These are phyloP conservation scores for Neofusicoccum kwambonambiense DNA, from an alignment of 2,329 filamentous ascomycete species.

Conservation along the genomic window DNA sequence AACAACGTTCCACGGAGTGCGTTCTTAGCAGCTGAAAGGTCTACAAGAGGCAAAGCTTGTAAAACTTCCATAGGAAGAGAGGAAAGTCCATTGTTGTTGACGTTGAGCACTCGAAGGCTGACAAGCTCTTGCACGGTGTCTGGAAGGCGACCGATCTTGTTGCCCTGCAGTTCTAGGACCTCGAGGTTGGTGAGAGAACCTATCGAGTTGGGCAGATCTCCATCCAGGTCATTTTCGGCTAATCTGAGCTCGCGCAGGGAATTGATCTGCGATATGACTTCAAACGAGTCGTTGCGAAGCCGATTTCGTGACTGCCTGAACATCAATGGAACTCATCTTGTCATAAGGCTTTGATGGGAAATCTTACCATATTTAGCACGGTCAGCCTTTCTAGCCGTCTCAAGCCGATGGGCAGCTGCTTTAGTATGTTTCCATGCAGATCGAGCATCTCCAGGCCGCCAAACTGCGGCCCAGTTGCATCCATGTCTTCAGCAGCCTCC, in stretches of 20 bases:
- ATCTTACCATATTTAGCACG: conserved; percentile 72
- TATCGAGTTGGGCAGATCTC: conserved; percentile 60
- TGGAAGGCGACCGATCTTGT: conserved; percentile 72
- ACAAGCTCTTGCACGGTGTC: conserved; percentile 64
- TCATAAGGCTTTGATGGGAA: neutral
- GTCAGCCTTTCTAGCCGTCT: conserved; percentile 72
- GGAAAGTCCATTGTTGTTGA: conserved; percentile 70
- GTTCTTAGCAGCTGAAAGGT: conserved; percentile 76
- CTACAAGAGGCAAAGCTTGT: conserved; percentile 65
- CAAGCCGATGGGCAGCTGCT: conserved; percentile 71
- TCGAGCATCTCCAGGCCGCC: conserved; percentile 78
- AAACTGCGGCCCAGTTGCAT: conserved; percentile 72
- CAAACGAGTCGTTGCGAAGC: conserved; percentile 68
- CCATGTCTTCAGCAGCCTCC: conserved; percentile 62
- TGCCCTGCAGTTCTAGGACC: conserved; percentile 76
- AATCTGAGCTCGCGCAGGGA: conserved; percentile 78
- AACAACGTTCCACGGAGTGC: conserved; percentile 72
- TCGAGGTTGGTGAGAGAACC: conserved; percentile 68
- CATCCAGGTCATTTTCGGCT: conserved; percentile 68
- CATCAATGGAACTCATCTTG: conserved; percentile 5
- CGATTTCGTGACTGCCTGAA: conserved; percentile 71
- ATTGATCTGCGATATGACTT: conserved; percentile 70
- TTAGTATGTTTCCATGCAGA: conserved; percentile 79
- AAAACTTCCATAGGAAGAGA: conserved; percentile 69
- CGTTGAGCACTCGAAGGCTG: conserved; percentile 71